A percentile compares a stretch with the other conserved stretches of the same genome.
phyloP scores from a whole-genome alignment of 1,139 yeast genomes.

The Saccharomycopsis hybrid region DNA sequence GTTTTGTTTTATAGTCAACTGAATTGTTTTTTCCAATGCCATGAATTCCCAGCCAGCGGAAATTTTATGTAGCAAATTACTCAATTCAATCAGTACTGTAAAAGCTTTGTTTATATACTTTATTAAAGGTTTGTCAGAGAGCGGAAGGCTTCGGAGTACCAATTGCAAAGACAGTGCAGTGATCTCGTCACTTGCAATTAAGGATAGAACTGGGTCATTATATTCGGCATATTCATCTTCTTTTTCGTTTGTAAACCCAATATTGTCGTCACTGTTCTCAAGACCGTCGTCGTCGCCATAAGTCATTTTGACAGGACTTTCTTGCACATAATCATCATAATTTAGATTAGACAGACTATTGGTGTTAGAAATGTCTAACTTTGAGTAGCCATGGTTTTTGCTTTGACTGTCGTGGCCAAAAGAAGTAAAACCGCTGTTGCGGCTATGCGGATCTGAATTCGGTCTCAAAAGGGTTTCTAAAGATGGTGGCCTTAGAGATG shows the following conservation, averaged over 20 bases:
- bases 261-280: neutral
- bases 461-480: constrained; percentile 2
- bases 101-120: constrained; percentile 20
- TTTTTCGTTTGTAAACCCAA: neutral
- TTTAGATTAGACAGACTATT: neutral
- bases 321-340: neutral
- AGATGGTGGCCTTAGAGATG: constrained; percentile 7
- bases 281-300: neutral
- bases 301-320: neutral
- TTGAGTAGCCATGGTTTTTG: neutral
- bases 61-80: constrained; percentile 1
- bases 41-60: constrained; percentile 19
- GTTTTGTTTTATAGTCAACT: constrained; percentile 2
- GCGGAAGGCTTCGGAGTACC: constrained; percentile 17
- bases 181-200: constrained; percentile 15
- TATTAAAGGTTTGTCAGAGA: constrained; percentile 20
- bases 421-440: neutral
- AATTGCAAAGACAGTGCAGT: constrained; percentile 10
- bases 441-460: neutral
- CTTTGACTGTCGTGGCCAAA: neutral
- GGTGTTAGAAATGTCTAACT: too few species aligned
- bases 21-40: constrained; percentile 17
- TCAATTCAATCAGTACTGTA: constrained; percentile 8
- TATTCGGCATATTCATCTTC: constrained; percentile 10
- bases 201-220: constrained; percentile 18